Evolutionary conservation across 2,329 filamentous ascomycete species (phyloP), one percentile per base, ranked within the genome.

Genomic region (Penicillium palitans): DNA sequence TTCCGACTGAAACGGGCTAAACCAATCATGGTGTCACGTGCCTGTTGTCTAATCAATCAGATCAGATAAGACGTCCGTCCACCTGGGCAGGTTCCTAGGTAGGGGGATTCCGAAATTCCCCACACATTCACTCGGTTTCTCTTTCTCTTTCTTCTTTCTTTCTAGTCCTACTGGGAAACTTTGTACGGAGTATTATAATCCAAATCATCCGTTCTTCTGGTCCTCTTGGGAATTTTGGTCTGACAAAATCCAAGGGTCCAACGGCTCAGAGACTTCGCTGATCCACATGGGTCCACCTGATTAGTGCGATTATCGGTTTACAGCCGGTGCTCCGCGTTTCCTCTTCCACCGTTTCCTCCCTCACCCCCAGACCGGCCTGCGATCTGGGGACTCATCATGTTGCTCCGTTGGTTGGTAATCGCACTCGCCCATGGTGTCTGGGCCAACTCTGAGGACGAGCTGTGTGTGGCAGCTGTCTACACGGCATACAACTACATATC

Each of bases 401-500:
- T 62, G 48, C 29, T 57, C 40, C n/a, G 31, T 39, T 66, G 60
- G 60, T 52, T 72, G 52, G 31, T 59, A 27, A 29, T 70, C 31
- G 24, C 62, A 19, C 45, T 60, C 9, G 48, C 55, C 15, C 49
- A 49, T 4, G n/a, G 58, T 35, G 57, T 52, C 24, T 52, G 47
- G 29, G 59, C 60, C 2, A 60, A 52, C 19, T 31, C 64, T 3
- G 42, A 48, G 29, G 61, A 72, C 33, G 70, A 72, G 59, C 68
- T 62, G n/a, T 75, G 73, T 51, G 71, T 74, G 33, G 69, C 66
- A 0, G 67, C 73, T 12, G 58, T 74, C 12, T 69, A 66, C 51
- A 70, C 70, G 4, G 70, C 72, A 4, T 70, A 72, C 52, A 66
- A 66, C 40, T 73, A 71, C 52, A 63, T 75, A 52, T 64, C 68